phyloP scores from a whole-genome alignment of 176 grass and related monocot genomes.

The Raddia distichophylla region DNA sequence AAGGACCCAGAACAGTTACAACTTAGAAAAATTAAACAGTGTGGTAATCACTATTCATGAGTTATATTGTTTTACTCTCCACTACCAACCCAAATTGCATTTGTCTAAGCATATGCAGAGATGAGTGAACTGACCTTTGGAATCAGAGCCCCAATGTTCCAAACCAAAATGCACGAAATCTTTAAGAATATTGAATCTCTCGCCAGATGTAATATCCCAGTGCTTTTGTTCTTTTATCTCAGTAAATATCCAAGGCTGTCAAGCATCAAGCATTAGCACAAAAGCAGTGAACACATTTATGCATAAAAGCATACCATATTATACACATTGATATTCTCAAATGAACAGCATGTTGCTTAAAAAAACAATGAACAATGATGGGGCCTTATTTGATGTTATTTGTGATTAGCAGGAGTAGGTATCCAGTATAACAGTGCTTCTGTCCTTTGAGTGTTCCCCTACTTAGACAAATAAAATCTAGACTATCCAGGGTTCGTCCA shows the following conservation, averaged over 20 bases:
- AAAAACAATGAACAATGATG: not conserved
- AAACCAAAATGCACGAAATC: slow-evolving; percentile 79
- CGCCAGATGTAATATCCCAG: slow-evolving; percentile 92
- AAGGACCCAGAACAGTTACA: not conserved
- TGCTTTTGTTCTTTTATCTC: slow-evolving; percentile 97
- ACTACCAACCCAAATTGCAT: not conserved
- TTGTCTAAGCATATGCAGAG: not conserved
- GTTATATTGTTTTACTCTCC: slow-evolving; percentile 13
- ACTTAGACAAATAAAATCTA: no score
- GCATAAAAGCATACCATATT: not conserved
- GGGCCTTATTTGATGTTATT: no score
- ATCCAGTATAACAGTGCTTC: no score
- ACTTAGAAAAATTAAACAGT: not conserved
- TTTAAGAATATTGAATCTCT: slow-evolving; percentile 87
- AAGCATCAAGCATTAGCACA: slow-evolving; percentile 38
- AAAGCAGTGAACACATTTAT: slow-evolving; percentile 23
- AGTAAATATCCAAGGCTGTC: slow-evolving; percentile 97
- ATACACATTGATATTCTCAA: slow-evolving; percentile 2
- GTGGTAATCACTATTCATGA: not conserved
- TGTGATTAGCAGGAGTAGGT: no score
- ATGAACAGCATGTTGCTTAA: not conserved
- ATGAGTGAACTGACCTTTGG: slow-evolving; percentile 61
- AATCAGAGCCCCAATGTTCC: slow-evolving; percentile 93
- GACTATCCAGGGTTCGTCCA: no score
- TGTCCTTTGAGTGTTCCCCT: no score